Evolutionary conservation across 257 asterid species (phyloP), one percentile per base, ranked within the genome.

Genomic region (Thymus quinquecostatus): DNA sequence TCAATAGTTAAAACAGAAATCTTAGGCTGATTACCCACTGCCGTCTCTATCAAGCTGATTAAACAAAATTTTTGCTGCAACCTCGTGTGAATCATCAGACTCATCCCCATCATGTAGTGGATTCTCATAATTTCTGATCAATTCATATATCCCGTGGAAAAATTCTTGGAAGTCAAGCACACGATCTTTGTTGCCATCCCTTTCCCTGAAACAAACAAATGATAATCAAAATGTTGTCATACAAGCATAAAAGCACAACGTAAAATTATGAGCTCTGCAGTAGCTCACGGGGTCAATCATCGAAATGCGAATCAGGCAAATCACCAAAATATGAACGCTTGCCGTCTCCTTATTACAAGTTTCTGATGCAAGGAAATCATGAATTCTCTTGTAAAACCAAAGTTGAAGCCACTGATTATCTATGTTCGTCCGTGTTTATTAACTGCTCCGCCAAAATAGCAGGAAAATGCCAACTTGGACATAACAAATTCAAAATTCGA

Each of bases 101-200:
- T 73, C 88, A 32, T 81, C 77, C 2, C 75, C 71, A 76, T 82
- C 64, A 78, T 78, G 71, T 56, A 83, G 86, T 58, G 69, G 71
- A 82, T 79, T 92, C 59, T 83, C 99, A 72, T 89, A 91, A 75
- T 85, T 83, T 76, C 93, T 88, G 50, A 91, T 83, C 77, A 85
- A 66, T 87, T 94, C 96, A 82, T 82, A 94, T 68, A 91, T 89
- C 66, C 97, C 97, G 1, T 88, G 96, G 84, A 89, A 94, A 81
- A 94, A 91, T 83, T 94, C 99, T 50, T 83, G 81, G 90, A 91
- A 91, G 84, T 76, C 84, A 65, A 94, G 75, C 74, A 85, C 87
- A 30, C 89, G 90, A 80, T 94, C 97, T 82, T 32, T 88, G 77
- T 94, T 90, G 43, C 77, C 78, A 82, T 94, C 99, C 78, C 97